Base-by-base conservation (phyloP, 257 asterid species). In the Avicennia marina region DNA sequence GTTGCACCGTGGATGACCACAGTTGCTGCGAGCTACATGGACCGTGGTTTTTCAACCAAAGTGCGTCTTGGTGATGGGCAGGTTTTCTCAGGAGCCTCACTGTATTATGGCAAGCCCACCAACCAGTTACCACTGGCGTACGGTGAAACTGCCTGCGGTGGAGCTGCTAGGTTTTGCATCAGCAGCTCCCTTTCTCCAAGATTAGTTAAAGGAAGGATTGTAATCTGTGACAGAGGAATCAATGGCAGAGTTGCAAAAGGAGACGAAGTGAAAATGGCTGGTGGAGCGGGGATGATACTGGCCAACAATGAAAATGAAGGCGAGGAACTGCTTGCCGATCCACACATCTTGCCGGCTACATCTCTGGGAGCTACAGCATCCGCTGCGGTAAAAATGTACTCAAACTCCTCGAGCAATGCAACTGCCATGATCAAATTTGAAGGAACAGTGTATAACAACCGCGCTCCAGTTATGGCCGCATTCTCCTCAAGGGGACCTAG, bases 401-500 rank as follows among this genome's bases (percentile, higher is more conserved):
- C 69, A 1, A 82, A 78, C 12, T 49, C 15, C 22, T 52, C 79
- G 13, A 34, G 16, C 38, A 68, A 56, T 6, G 63, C 91, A 38
- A 83, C 85, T 0, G 89, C 84, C 10, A 31, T 51, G 19, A 68
- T 89, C 64, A 56, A 16, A 31, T 86, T 84, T 22, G 26, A 42
- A 27, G 95, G 91, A 8, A 52, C 81, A 10, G 74, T 60, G 6
- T 81, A 70, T 53, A 67, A 59, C 26, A 66, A 60, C 2, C 95
- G 72, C 0, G 94, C 97, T 0, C 97, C 95, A 3, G 65, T 67
- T 2, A 65, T 84, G 80, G 93, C 95, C 0, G 81, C 93, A 4
- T 89, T 89, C 58, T 86, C 95, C 20, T 81, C 97, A 2, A 69
- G 97, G 15, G 93, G 95, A 7, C 97, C 97, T 2, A 84, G 83